Base-by-base conservation (phyloP, 306 rosid species). In the Prosopis cineraria region DNA sequence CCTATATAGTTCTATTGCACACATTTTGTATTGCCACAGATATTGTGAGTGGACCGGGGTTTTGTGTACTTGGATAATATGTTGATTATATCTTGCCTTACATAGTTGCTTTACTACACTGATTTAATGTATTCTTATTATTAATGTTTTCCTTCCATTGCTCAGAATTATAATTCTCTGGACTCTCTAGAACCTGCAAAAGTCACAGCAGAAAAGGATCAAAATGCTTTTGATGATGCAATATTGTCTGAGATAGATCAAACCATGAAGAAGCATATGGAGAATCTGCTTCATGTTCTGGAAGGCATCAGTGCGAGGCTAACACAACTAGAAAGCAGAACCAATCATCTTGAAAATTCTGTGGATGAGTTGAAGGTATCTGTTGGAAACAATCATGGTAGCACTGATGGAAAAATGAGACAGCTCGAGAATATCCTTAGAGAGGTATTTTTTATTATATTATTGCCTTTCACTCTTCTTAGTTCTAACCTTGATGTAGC, bases 301-400 rank as follows among this genome's bases (percentile, higher is more conserved):
- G 97, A 93, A 78, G 93, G 92, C 82, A 88, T 93, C 84, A 83
- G 98, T 80, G 91, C 92, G 17, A 89, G 95, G 68, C 55, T 93
- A 73, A 88, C 93, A 16, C 97, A 93, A 75, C 81, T 93, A 60
- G 98, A 93, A 82, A 91, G 90, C 73, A 84, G 95, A 88, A 84
- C 91, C 24, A 85, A 83, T 78, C 83, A 85, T 65, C 91, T 93
- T 74, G 98, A 93, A 84, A 84, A 72, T 85, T 87, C 93, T 52
- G 76, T 93, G 81, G 95, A 93, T 80, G 95, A 91, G 82, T 83
- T 93, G 86, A 93, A 89, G 88, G 80, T 79, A 6, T 89, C 90
- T 68, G 89, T 88, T 52, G 95, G 93, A 74, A 93, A 87, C 81
- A 93, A 89, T 77, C 90, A 88, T 74, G 95, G 93, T 40, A 89